Conservation (phyloP, 768 basidiomycete genomes). For the Candolleomyces eurysporus region DNA sequence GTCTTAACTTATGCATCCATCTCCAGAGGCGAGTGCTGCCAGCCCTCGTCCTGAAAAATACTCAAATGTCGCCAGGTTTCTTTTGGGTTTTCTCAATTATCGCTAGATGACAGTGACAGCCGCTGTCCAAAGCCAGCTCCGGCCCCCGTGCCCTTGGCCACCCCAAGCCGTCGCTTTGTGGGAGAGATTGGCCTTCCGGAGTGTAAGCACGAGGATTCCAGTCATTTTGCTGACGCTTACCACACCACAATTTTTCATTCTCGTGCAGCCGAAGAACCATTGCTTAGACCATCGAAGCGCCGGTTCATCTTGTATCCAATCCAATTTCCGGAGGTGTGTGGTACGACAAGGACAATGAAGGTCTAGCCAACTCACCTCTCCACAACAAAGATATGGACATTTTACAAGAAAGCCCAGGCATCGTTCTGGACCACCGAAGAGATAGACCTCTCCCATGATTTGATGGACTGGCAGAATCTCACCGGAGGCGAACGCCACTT, state of each 20-base stretch:
- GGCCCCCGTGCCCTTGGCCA: too few relatives aligned
- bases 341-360: neutral
- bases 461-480: conserved; percentile 86
- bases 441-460: conserved; percentile 90
- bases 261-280: conserved; percentile 68
- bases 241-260: conserved; percentile 16
- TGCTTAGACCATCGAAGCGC: conserved; percentile 75
- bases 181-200: conserved; percentile 73
- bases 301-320: conserved; percentile 96
- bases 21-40: neutral
- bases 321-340: conserved; percentile 81
- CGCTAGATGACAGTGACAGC: too few relatives aligned
- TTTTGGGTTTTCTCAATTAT: too few relatives aligned
- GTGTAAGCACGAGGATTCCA: conserved; percentile 26
- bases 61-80: neutral
- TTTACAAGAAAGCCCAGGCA: conserved; percentile 96
- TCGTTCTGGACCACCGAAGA: conserved; percentile 96
- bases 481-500: conserved; percentile 90
- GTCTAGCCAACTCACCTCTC: neutral
- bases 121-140: too few relatives aligned
- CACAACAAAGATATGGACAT: conserved; percentile 79
- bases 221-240: neutral
- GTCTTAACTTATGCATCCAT: neutral
- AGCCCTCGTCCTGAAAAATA: neutral
- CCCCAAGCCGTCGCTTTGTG: conserved; percentile 30